Evolutionary conservation across 1,284 basidiomycete species (phyloP), one percentile per base, ranked within the genome.

Genomic region (Apiotrichum mycotoxinovorans): DNA sequence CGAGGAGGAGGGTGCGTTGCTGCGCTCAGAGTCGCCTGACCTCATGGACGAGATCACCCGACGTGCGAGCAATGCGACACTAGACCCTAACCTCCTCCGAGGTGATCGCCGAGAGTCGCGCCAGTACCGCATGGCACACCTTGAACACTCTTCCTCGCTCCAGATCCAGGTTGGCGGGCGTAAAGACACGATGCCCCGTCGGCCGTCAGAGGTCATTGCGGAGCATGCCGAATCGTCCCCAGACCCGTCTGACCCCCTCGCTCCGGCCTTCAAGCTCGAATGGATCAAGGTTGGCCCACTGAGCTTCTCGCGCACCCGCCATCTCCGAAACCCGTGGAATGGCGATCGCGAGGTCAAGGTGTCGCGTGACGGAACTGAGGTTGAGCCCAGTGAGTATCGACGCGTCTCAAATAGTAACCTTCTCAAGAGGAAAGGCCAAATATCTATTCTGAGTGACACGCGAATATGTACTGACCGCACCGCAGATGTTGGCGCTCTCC

Each of bases 311-410:
- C 83, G 83, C 49, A 88, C 88, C 27, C 82, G 86, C 43, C 87
- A 91, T 68, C 75, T 95, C 52, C 85, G 91, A 40, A 96, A 96
- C 69, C 88, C 89, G 0, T 96, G 92, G 93, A 94, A 95, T 64
- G 86, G 91, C 68, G 89, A 89, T 61, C 81, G 88, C 48, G 91
- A 95, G 72, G 84, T 95, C 62, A 95, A 94, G 79, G 87, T 93
- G 12, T 95, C 90, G 14, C 81, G 91, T 52, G 92, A 96, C 69
- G 92, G 92, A 15, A 95, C 92, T 1, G 92, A 96, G 75, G 75
- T 96, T 25, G 92, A 95, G 73, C 90, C 92, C 1, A 71, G 76
- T 76, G 59, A 69, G 74, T 73, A 1, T 14, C 25, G 44, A 7
- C 30, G n/a, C n/a, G n/a, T n/a, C n/a, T n/a, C n/a, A n/a, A n/a